phyloP scores from a whole-genome alignment of 345 rosid genomes.

The Eucalyptus cloeziana region DNA sequence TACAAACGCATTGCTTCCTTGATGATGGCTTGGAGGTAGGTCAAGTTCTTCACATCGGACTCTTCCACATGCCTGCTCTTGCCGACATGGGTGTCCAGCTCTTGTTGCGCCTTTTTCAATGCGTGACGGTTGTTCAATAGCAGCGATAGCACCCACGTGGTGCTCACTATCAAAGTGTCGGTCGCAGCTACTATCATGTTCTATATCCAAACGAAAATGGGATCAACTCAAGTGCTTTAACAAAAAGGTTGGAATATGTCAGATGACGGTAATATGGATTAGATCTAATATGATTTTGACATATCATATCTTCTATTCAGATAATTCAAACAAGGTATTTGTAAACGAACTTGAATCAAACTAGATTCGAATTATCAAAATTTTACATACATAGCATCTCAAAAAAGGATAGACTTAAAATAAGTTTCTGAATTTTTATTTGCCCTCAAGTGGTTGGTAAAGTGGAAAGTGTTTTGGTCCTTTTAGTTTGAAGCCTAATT shows the following conservation, averaged over 20 bases:
- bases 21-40: slow-evolving; percentile 12
- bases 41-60: slow-evolving; percentile 4
- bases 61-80: slow-evolving; percentile 8
- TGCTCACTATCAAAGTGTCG: slow-evolving; percentile 14
- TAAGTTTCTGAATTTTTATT: not conserved
- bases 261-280: not conserved
- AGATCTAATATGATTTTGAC: not conserved
- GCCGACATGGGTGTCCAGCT: slow-evolving; percentile 16
- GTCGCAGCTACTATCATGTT: slow-evolving; percentile 7
- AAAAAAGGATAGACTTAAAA: not conserved
- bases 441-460: not conserved
- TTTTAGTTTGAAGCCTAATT: not conserved
- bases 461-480: not conserved
- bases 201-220: not conserved
- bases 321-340: not conserved
- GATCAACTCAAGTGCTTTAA: not conserved
- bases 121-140: slow-evolving; percentile 11
- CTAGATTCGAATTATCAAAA: not conserved
- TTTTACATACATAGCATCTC: not conserved
- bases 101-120: slow-evolving; percentile 10
- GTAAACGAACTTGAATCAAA: not conserved
- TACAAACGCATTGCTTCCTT: slow-evolving; percentile 11
- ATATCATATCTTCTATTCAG: not conserved
- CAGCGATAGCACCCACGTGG: slow-evolving; percentile 18
- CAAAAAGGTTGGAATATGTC: not conserved